phyloP scores from a whole-genome alignment of 371 early-diverging fungal genomes.

The Sporodiniella umbellata region DNA sequence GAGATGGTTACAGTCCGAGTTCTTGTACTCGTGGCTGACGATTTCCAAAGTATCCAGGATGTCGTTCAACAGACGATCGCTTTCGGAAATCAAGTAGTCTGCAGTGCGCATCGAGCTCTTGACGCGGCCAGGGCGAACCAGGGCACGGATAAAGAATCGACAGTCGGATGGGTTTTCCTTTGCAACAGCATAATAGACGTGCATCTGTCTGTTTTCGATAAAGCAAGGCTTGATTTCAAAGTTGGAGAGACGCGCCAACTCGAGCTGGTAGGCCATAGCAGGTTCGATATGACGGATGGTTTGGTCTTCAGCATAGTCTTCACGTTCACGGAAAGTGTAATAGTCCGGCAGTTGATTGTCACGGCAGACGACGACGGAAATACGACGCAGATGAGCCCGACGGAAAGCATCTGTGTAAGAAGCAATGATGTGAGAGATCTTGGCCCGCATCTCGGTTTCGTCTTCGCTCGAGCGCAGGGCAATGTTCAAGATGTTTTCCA shows the following conservation, averaged over 20 bases:
- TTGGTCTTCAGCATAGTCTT: constrained; percentile 84
- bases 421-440: constrained; percentile 58
- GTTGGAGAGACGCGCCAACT: constrained; percentile 88
- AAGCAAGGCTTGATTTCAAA: constrained; percentile 95
- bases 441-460: constrained; percentile 62
- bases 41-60: constrained; percentile 94
- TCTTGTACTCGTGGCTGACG: constrained; percentile 82
- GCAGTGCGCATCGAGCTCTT: constrained; percentile 79
- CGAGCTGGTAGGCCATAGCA: constrained; percentile 95
- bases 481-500: constrained; percentile 82
- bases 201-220: constrained; percentile 90
- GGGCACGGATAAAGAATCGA: constrained; percentile 96
- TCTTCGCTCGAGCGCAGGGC: constrained; percentile 62
- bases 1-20: constrained; percentile 97
- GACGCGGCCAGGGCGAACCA: constrained; percentile 90
- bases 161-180: constrained; percentile 93
- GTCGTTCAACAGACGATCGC: constrained; percentile 87
- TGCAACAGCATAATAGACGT: constrained; percentile 93
- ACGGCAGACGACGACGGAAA: constrained; percentile 88
- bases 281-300: constrained; percentile 98
- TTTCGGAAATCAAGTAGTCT: constrained; percentile 92
- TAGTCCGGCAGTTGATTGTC: constrained; percentile 83
- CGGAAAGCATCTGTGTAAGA: constrained; percentile 62
- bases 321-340: constrained; percentile 93
- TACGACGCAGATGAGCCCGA: constrained; percentile 78